Evolutionary conservation across 805 yeast species (phyloP), one percentile per base, ranked within the genome.

Genomic region (Diddensiella caesifluorescens): DNA sequence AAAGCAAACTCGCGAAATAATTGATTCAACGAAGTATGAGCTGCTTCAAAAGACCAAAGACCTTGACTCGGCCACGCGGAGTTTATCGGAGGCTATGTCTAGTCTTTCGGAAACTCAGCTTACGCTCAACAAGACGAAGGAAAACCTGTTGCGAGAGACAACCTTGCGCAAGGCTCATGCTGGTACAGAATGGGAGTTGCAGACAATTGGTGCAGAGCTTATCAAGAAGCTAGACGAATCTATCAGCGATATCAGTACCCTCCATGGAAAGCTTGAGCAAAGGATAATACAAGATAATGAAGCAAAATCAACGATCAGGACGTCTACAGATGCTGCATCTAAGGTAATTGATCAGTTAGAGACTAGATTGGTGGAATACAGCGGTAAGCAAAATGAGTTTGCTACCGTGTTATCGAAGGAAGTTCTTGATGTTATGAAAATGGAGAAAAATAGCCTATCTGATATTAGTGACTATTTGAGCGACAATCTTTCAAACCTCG

Each of bases 1-100:
- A 20, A 63, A 58, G 36, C 61, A 61, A 21, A 56, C 69, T 32
- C 67, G 74, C 40, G 61, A 56, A 13, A 26, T 31, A 5, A 45
- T 39, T 3, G 54, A 49, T 20, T 38, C 46, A n/a, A 13, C 32
- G 7, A 38, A 40, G 40, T 28, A 32, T 2, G 13, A 23, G 3
- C 23, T 45, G 31, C 33, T 41, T 5, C 20, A 27, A 12, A 44
- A 41, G 21, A 27, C 39, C 3, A 33, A 26, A 13, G 51, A 40
- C 7, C 42, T 52, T 5, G 44, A 44, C 15, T 13, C 40, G 12
- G 22, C 49, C 15, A 36, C 41, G 27, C 32, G 39, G 10, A 35
- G 38, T 16, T 40, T 43, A 4, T 26, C 26, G 16, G 37, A 37
- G 21, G 41, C 47, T 13, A 16, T 32, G 30, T n/a, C 20, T 10